Percentiles rank a stretch among this genome's conserved stretches.
These are phyloP conservation scores for Leccinum subrobustum DNA, from an alignment of 1,284 basidiomycete genomes.

Conservation along the genomic window DNA sequence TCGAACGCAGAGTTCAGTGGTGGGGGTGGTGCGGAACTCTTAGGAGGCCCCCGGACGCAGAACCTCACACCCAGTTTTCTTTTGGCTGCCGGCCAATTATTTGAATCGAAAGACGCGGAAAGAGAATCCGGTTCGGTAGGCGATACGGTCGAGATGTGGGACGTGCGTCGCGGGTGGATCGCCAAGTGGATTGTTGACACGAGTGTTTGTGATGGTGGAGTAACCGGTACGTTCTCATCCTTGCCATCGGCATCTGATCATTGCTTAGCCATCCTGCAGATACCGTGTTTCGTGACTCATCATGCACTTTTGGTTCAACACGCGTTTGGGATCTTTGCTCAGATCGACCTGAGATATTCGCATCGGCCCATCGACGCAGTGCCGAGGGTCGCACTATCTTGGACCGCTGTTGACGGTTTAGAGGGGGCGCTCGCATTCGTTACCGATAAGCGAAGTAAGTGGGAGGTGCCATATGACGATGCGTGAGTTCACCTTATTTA, in stretches of 20 bases:
- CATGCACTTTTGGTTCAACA: conserved; percentile 76
- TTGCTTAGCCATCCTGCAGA: conserved; percentile 41
- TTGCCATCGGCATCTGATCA: background rate
- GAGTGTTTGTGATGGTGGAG: conserved; percentile 62
- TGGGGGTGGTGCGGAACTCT: conserved; percentile 25
- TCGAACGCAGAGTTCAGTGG: conserved; percentile 62
- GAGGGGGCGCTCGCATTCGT: conserved; percentile 70
- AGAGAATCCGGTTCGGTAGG: conserved; percentile 35
- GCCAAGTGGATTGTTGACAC: conserved; percentile 78
- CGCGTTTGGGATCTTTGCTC: conserved; percentile 76
- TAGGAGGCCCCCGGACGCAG: conserved; percentile 33
- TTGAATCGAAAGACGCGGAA: conserved; percentile 23
- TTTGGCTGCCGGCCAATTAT: background rate
- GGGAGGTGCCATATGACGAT: conserved; percentile 85
- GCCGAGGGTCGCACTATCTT: conserved; percentile 64
- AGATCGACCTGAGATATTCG: conserved; percentile 72
- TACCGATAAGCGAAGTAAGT: conserved; percentile 52
- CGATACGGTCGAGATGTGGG: conserved; percentile 83
- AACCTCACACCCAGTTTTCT: conserved; percentile 26
- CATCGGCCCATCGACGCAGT: conserved; percentile 68
- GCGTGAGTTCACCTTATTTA: conserved; percentile 49
- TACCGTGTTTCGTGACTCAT: conserved; percentile 65
- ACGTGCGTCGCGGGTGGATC: conserved; percentile 78
- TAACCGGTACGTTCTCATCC: conserved; percentile 51
- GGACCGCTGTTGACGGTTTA: conserved; percentile 48